Base-by-base conservation (phyloP, 2,329 filamentous ascomycete genomes). In the Boeremia exigua region DNA sequence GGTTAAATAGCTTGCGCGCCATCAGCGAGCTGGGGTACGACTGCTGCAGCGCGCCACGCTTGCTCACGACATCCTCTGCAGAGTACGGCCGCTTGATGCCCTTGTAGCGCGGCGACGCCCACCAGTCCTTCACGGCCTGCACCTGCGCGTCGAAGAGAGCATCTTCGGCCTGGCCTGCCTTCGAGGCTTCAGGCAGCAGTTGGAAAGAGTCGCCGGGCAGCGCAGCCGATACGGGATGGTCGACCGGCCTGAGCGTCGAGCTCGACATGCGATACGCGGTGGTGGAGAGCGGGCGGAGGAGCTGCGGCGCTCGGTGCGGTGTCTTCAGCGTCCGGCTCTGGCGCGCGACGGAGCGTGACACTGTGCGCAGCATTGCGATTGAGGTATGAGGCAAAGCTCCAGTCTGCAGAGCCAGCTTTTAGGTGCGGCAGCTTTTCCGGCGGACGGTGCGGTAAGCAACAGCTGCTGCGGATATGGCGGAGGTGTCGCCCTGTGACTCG, bases 21-120 rank as follows among this genome's bases (percentile, higher is more conserved):
- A 96, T 97, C 59, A 96, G 79, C 12, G 92, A 97, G 78, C 92
- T 96, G 1, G 95, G 91, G 66, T 97, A 98, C 46, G 85, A 86
- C 73, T 96, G 91, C 70, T 91, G 87, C 63, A 97, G 84, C 6
- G 92, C 88, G 9, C 95, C 95, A 59, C 95, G 85, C 81, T 98
- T 98, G 77, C 89, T 92, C 59, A 96, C 94, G 6, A 99, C 89
- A 78, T 96, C 93, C 67, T 88, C 90, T 1, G 92, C 90, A 15
- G 88, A 89, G 75, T 98, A 99, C 10, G 94, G 92, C 40, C 95
- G 85, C 81, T 90, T 95, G 80, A 98, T 97, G 57, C 91, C 94
- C 62, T 89, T 84, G 74, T 87, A 99, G 53, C 95, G 87, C 7
- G 91, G 88, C 36, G 88, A 89, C 17, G 85, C 84, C 94, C 94